Evolutionary conservation across 805 yeast genomes (phyloP).

Genomic region (Barnettozyma siamensis): DNA sequence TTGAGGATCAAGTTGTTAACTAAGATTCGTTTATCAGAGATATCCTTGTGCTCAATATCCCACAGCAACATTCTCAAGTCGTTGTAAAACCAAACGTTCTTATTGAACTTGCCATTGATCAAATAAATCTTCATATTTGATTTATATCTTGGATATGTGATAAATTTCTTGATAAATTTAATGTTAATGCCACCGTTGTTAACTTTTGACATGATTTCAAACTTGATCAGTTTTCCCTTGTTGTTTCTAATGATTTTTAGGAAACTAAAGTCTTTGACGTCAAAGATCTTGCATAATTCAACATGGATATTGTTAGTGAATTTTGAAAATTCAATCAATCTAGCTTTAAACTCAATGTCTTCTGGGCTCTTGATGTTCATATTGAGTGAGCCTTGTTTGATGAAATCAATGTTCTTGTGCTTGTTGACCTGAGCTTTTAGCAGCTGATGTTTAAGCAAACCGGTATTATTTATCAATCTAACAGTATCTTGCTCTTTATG

Average conservation of each 20-base stretch:
- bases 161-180: conserved; percentile 29
- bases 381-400: conserved; percentile 13
- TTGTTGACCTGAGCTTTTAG: background rate
- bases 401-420: conserved; percentile 3
- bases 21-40: conserved; percentile 19
- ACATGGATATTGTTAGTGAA: conserved; percentile 17
- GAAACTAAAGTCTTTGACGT: conserved; percentile 25
- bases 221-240: conserved; percentile 33
- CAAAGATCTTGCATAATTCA: conserved; percentile 17
- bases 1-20: conserved; percentile 20
- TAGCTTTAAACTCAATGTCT: conserved; percentile 5
- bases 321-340: conserved; percentile 20
- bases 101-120: conserved; percentile 20
- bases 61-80: conserved; percentile 27
- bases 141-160: conserved; percentile 40
- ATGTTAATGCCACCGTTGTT: conserved; percentile 12
- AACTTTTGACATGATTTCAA: conserved; percentile 27
- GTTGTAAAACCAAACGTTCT: conserved; percentile 25
- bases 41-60: conserved; percentile 19
- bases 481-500: conserved; percentile 8
- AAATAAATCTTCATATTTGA: conserved; percentile 38
- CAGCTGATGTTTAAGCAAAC: background rate
- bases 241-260: conserved; percentile 35
- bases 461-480: conserved; percentile 3
- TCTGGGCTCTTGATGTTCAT: conserved; percentile 13